Evolutionary conservation across 371 early-diverging fungal genomes (phyloP), one percentile per base, ranked within the genome.

Genomic region (Rhizopus stolonifer): DNA sequence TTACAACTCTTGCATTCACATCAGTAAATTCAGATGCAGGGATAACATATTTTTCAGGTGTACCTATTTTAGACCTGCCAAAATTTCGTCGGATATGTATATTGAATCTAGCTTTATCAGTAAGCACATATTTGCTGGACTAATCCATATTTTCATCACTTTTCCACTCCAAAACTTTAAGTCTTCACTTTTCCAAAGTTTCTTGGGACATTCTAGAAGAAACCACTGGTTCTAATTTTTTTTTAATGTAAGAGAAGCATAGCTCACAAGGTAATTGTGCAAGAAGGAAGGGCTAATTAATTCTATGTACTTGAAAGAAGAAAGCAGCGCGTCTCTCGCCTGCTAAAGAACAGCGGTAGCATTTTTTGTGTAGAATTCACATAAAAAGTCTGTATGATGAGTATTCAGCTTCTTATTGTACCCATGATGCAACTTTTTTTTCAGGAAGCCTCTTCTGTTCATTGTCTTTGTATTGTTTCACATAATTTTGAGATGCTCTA

Each of bases 1-100:
- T 50, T 43, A 51, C 49, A 24, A 54, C 43, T 54, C 51, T 29
- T 26, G 32, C 51, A 32, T 54, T 54, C 33, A 54, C 43, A 34
- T 47, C 29, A 29, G 10, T 10, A 10, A 29, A 4, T 29, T 29
- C 29, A 29, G 29, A 10, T 10, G 29, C 29, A 11, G 2, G 29
- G 2, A 29, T 11, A 29, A 29, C 7, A 6, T 13, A 17, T 48
- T 42, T 42, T 2, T 18, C 34, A 19, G 49, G 7, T n/a, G 11
- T 7, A 5, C 40, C 51, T 15, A 17, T 21, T 4, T 42, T 25
- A 2, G 48, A 56, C 13, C 42, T 19, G 24, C 55, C 44, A 14
- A 46, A 44, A 23, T 44, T 44, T 23, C 44, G 21, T 6, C 44
- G 10, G 10, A 44, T 44, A n/a, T 44, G 23, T n/a, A 44, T 44